Evolutionary conservation across 495 filamentous ascomycete genomes (phyloP), one percentile per base, ranked within the genome.

Genomic region (Sabuloglossum arenarium): DNA sequence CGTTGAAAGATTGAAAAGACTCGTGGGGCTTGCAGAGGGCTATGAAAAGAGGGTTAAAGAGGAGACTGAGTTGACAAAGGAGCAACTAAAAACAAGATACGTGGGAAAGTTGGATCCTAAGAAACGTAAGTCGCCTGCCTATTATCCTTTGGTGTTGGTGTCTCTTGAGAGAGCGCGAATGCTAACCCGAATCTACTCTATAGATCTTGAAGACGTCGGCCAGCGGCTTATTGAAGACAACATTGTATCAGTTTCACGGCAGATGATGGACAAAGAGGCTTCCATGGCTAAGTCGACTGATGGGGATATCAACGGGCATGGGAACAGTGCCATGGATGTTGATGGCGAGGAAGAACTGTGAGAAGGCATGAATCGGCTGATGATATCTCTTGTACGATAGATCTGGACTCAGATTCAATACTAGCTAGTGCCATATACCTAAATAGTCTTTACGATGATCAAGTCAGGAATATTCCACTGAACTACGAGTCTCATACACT

Each of bases 231-330:
- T 98, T 63, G 91, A 98, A 70, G 90, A 97, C 73, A 98, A 98
- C 68, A 97, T 98, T 56, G 91, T 98, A 5, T 85, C 87, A 6
- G 88, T 96, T 4, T 89, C 88, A 53, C 76, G 89, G 60, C 88
- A 96, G 69, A 96, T 98, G 91, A 96, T 98, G 61, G 93, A 97
- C 71, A 98, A 97, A 71, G 93, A 97, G 66, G 91, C 91, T 12
- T 87, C 75, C 8, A 73, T 80, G 57, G 78, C 80, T 23, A 75
- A 56, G 42, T 10, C 55, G 10, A 25, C 55, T 30, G 47, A 51
- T 19, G 47, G 28, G 21, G 12, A 6, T 51, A 51, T 12, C 25
- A 51, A 51, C 12, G 47, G 47, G 11, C 47, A 51, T n/a, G 12
- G 21, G 23, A 30, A 28, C 16, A 16, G 1, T 29, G 3, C 47